Evolutionary conservation across 495 filamentous ascomycete genomes (phyloP).

Genomic region (Tetracladium marchalianum): DNA sequence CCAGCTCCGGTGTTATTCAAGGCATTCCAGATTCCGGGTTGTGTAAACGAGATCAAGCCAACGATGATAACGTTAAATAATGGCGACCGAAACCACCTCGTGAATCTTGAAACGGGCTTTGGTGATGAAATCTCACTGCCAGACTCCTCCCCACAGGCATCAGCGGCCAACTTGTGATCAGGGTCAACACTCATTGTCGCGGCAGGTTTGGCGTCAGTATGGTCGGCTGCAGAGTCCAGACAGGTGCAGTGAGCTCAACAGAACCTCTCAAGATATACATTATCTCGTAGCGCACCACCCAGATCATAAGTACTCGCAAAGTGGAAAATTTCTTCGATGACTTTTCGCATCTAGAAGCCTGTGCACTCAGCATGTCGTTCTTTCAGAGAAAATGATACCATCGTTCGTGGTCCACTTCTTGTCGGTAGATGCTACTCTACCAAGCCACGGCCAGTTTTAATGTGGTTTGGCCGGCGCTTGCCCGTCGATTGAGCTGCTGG

Average conservation of each 20-base stretch:
- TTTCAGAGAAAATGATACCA: not conserved
- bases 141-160: constrained; percentile 1
- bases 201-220: too few relatives aligned
- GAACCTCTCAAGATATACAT: too few relatives aligned
- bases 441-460: not conserved
- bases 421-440: not conserved
- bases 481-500: not conserved
- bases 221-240: too few relatives aligned
- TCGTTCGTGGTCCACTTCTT: not conserved
- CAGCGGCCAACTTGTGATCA: constrained; percentile 2
- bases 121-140: not conserved
- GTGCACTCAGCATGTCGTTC: not conserved
- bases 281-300: too few relatives aligned
- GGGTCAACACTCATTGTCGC: constrained; percentile 12
- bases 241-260: too few relatives aligned
- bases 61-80: constrained; percentile 46
- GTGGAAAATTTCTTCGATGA: too few relatives aligned
- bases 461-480: not conserved
- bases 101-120: constrained; percentile 24
- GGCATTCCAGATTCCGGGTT: constrained; percentile 52
- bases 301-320: too few relatives aligned
- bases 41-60: constrained; percentile 44
- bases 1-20: constrained; percentile 48
- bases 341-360: constrained; percentile 14
- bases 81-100: constrained; percentile 40